Base-by-base conservation (phyloP, 805 yeast genomes). In the Candida loeiensis region DNA sequence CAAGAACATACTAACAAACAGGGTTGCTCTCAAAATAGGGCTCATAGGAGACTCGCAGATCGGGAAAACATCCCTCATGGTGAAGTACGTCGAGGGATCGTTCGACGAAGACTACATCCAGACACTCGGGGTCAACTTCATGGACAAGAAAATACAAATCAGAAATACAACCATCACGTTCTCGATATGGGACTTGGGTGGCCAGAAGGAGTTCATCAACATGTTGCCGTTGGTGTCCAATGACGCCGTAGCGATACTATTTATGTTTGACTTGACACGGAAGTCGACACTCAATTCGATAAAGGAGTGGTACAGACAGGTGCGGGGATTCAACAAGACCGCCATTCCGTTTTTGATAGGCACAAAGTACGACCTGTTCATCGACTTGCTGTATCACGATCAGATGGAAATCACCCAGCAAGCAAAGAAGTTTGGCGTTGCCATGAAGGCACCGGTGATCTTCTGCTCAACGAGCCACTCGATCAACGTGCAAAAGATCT, bases 11-110 rank as follows among this genome's bases (percentile, higher is more conserved):
- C 62, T 56, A 59, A 60, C 53, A 12, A 17, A 1, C 46, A 69
- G 74, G 43, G 85, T 82, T 20, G 79, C 86, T 1, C 65, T 91
- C 35, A 93, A 91, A 54, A 89, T 91, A 14, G 98, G 97, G 2
- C 76, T 91, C 34, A 79, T 91, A 36, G 99, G 99, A 4, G 98
- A 91, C 61, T 95, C 96, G 2, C 95, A 88, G 55, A 89, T 90
- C 4, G 99, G 99, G 4, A 91, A 91, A 56, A 91, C 99, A 0
- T 87, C 97, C 4, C 65, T 91, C 43, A 90, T 91, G 98, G 96
- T 90, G 17, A 89, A 91, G 57, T 91, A 90, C 58, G 96, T 91
- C n/a, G 96, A 91, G 56, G 95, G 95, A 40, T 79, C 85, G 24
- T 91, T 85, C 59, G 95, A 89, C 56, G 93, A 87, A 54, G 88